Base-by-base conservation (phyloP, 192 early-diverging fungal species). In the Entomortierella parvispora region DNA sequence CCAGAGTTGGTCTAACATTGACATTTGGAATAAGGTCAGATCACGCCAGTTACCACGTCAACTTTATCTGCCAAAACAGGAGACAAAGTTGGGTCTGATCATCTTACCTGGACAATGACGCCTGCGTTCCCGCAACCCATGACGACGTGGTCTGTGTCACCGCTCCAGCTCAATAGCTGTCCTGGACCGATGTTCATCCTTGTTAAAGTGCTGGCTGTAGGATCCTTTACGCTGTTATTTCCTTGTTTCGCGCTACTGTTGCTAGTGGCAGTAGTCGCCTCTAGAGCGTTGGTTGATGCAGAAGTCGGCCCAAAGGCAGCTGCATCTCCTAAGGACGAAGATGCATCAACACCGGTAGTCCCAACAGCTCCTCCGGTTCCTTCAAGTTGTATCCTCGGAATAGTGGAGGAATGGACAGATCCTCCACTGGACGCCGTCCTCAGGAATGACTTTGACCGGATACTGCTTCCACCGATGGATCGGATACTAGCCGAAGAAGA, bases 71-170 rank as follows among this genome's bases (percentile, higher is more conserved):
- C n/a, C n/a, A n/a, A n/a, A n/a, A n/a, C n/a, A n/a, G n/a, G n/a
- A n/a, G n/a, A n/a, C n/a, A n/a, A n/a, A n/a, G n/a, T n/a, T n/a
- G n/a, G n/a, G n/a, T n/a, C n/a, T n/a, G n/a, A n/a, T n/a, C n/a
- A n/a, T n/a, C 11, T 54, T 53, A 83, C 81, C 55, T 82, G 83
- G 48, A 82, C 83, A 26, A 88, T 80, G 2, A 83, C 68, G 4
- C 87, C 85, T 3, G 78, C 81, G 56, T 76, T 77, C 6, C 71
- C 82, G 34, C 81, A 71, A 14, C 82, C 83, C 69, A 82, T 84
- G 0, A 85, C 54, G 8, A 88, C 43, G 56, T 88, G 81, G 26
- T 88, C 82, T 2, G 87, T 88, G 50, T 88, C 87, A 23, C 55
- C 78, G 65, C 81, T 85, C 61, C 86, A 88, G 15, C 80, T 71